Base-by-base conservation (phyloP, 108 stramenopile species). In the Pseudonitzschia multiseries region DNA sequence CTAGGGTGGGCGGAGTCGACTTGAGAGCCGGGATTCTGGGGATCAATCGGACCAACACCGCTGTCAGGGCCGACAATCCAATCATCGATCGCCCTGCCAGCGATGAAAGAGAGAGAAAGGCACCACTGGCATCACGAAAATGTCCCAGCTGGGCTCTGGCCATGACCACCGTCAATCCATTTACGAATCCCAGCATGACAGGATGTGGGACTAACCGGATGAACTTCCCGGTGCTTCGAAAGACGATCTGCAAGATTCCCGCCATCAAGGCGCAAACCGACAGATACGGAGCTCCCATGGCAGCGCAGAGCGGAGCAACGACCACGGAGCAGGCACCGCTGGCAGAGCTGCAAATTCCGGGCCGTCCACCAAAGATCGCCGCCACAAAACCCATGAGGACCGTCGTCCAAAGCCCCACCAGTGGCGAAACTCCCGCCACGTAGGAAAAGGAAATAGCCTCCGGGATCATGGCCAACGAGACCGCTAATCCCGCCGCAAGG, bases 111-210 rank as follows among this genome's bases (percentile, higher is more conserved):
- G 82, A 76, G 42, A 86, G 54, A 65, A 86, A 86, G 13, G 26
- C 74, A 4, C 85, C 84, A 27, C 50, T 68, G 20, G 80, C 65
- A 33, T 62, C 61, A 65, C 85, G 71, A 78, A 96, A 97, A 69
- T 89, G 87, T 12, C 71, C 77, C 65, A 96, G 70, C 72, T 97
- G 96, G 15, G 95, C 93, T 65, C 85, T 83, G n/a, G 88, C 76
- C 87, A 97, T 93, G 43, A 97, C 92, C 3, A 96, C 59, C n/a
- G 91, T 86, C 56, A 97, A 76, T 27, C 96, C 95, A 72, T 96
- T 96, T 26, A 93, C 93, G 73, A 97, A 97, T 0, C 95, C 95
- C 20, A 96, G 59, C 93, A 97, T 97, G 43, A 96, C 94, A 28
- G 93, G 91, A 63, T 93, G 95, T 0, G 94, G 92, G 15, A 97